A percentile compares a stretch with the other conserved stretches of the same genome.
phyloP scores from a whole-genome alignment of 768 basidiomycete genomes.

The Phaffia tasmanica region DNA sequence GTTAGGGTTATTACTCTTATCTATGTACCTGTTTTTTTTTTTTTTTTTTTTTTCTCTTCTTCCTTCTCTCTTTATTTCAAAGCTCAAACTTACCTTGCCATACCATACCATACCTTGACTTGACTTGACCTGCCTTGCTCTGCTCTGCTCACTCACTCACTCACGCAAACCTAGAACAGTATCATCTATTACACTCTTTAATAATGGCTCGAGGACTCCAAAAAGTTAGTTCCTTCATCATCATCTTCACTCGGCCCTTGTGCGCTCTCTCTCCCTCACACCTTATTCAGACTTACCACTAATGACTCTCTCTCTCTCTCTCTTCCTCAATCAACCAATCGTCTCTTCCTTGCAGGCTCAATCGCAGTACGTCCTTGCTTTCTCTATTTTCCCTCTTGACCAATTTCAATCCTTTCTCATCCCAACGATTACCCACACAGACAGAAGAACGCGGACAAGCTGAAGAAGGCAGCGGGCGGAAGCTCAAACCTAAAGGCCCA shows the following conservation, averaged over 20 bases:
- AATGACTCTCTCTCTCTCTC: not conserved
- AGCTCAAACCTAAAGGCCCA: slow-evolving; percentile 4
- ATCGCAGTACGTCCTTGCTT: not conserved
- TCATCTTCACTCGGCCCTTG: not conserved
- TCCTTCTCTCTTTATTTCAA: not conserved
- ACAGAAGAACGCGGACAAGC: slow-evolving; percentile 15
- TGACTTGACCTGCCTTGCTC: not conserved
- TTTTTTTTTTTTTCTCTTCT: not conserved
- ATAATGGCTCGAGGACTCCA: slow-evolving; percentile 24
- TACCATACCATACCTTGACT: not conserved
- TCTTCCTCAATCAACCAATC: not conserved
- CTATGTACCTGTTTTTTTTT: not conserved
- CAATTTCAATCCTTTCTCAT: slow-evolving; percentile 2
- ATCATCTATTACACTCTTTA: not conserved
- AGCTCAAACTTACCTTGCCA: not conserved
- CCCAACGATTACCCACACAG: too few species aligned
- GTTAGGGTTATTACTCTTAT: not conserved
- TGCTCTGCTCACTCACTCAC: not conserved
- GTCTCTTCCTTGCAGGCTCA: not conserved
- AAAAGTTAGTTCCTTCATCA: not conserved
- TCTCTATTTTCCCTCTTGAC: too few species aligned
- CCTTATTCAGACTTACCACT: not conserved
- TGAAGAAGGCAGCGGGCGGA: slow-evolving; percentile 18
- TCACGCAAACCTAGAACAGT: too few species aligned
- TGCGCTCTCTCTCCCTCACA: not conserved